Percentiles rank a stretch among this genome's conserved stretches.
phyloP scores from a whole-genome alignment of 371 early-diverging fungal species.

The Syncephalastrum racemosum region DNA sequence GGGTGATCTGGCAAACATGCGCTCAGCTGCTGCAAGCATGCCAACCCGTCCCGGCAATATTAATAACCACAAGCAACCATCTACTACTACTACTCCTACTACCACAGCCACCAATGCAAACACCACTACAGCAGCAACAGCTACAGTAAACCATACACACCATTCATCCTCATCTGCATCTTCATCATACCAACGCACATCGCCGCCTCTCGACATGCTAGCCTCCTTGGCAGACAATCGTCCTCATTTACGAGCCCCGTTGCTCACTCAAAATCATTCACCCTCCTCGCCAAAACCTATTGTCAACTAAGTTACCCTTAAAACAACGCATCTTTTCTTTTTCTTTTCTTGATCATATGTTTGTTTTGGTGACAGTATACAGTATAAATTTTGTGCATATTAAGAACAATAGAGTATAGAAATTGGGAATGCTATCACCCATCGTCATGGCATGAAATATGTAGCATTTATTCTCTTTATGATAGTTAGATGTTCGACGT shows the following conservation, averaged over 20 bases:
- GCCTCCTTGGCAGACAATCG: conserved; percentile 42
- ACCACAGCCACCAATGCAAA: not conserved
- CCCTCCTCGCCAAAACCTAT: conserved; percentile 11
- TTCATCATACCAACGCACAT: conserved; percentile 8
- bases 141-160: not conserved
- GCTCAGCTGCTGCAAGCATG: conserved; percentile 10
- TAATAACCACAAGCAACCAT: conserved; percentile 3
- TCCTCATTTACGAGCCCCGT: conserved; percentile 10
- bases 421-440: no score
- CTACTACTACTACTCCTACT: conserved; percentile 4
- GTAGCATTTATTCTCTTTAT: no score
- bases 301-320: conserved; percentile 5
- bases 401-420: not conserved
- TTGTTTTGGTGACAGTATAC: not conserved
- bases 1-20: conserved; percentile 12
- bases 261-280: conserved; percentile 14
- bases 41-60: not conserved
- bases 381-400: not conserved
- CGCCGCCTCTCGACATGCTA: conserved; percentile 31
- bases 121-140: not conserved
- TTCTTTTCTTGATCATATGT: not conserved
- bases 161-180: conserved; percentile 8
- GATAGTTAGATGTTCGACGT: no score
- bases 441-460: no score
- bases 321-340: not conserved